Conservation (phyloP, 176 grass and related monocot genomes). For the Rhynchospora breviuscula region DNA sequence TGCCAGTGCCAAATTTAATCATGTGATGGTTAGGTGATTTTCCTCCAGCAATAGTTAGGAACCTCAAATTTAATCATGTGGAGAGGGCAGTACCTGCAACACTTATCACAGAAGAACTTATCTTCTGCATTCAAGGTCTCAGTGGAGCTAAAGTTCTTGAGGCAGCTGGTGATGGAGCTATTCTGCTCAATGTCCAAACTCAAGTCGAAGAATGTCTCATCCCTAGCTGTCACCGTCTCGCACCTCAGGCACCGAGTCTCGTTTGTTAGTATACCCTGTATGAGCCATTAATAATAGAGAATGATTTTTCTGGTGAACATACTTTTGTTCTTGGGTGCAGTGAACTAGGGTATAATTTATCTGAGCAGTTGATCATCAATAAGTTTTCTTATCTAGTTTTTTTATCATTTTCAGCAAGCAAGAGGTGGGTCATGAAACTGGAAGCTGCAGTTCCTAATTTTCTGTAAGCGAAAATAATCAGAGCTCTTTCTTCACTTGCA, state of each 20-base stretch:
- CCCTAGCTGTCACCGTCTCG: constrained; percentile 86
- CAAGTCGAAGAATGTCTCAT: constrained; percentile 87
- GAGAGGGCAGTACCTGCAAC: constrained; percentile 54
- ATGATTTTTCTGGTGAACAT: neutral
- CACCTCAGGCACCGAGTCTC: constrained; percentile 87
- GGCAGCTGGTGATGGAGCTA: constrained; percentile 90
- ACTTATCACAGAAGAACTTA: constrained; percentile 98
- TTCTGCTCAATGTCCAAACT: constrained; percentile 98
- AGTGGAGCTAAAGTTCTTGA: constrained; percentile 94
- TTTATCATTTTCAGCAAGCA: neutral
- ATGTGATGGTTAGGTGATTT: too few species aligned
- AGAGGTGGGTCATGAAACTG: neutral
- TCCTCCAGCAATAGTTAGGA: too few species aligned
- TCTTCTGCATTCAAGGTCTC: constrained; percentile 95
- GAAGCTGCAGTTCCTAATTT: neutral
- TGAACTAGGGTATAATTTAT: neutral
- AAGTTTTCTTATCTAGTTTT: too few species aligned
- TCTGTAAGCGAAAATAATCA: neutral
- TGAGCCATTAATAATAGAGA: neutral
- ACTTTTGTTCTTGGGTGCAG: neutral
- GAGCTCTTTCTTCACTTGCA: neutral
- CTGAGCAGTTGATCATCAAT: neutral
- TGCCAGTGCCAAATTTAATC: too few species aligned
- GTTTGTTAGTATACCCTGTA: constrained; percentile 86
- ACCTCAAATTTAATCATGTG: too few species aligned